Percentiles rank a stretch among this genome's conserved stretches.
Conservation (phyloP, 306 rosid genomes). For the Quercus mongolica region DNA sequence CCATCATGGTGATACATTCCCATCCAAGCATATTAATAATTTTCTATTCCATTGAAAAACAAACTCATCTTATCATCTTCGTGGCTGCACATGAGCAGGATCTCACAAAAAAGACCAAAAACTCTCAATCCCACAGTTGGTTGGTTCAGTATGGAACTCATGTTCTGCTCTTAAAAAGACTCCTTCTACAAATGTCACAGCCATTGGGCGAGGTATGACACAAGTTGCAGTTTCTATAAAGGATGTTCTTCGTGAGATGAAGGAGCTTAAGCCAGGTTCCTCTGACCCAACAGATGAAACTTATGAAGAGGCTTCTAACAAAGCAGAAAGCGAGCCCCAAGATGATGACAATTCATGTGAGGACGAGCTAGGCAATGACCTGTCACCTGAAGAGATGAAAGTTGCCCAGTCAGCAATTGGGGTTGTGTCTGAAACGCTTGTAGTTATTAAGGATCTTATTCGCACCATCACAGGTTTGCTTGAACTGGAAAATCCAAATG, state of each 20-base stretch:
- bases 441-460: slow-evolving; percentile 65
- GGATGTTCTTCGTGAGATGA: slow-evolving; percentile 94
- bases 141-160: slow-evolving; percentile 83
- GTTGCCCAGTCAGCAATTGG: slow-evolving; percentile 53
- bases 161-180: slow-evolving; percentile 75
- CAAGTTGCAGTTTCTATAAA: slow-evolving; percentile 81
- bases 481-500: slow-evolving; percentile 57
- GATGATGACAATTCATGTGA: slow-evolving; percentile 47
- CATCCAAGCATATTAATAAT: background rate
- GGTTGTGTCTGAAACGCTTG: slow-evolving; percentile 58
- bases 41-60: background rate
- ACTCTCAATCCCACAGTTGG: slow-evolving; percentile 59
- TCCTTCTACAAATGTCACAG: slow-evolving; percentile 74
- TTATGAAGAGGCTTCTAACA: slow-evolving; percentile 18
- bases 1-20: background rate
- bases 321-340: slow-evolving; percentile 23
- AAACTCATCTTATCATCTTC: slow-evolving; percentile 18
- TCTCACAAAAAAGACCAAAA: slow-evolving; percentile 40
- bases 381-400: slow-evolving; percentile 85
- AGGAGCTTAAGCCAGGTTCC: slow-evolving; percentile 70
- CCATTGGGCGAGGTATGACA: slow-evolving; percentile 80
- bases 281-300: slow-evolving; percentile 35
- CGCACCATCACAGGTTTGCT: slow-evolving; percentile 71
- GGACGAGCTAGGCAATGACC: slow-evolving; percentile 75
- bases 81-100: slow-evolving; percentile 44